These are phyloP conservation scores for Bondarzewia mesenterica DNA, from an alignment of 1,284 basidiomycete genomes.

Conservation along the genomic window DNA sequence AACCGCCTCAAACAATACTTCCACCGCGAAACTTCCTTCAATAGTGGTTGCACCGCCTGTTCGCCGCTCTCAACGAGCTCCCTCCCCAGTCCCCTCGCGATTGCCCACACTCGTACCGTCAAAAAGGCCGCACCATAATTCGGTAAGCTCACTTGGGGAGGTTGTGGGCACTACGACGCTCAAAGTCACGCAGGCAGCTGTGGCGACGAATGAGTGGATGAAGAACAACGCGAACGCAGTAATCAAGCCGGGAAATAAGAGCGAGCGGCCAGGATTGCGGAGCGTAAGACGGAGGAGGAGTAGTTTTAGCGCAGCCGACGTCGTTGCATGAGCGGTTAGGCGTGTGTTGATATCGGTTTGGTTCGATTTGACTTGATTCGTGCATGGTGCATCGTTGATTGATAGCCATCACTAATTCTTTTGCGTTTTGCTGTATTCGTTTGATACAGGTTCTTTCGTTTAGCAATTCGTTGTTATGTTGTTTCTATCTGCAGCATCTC, in stretches of 20 bases:
- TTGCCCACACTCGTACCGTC: slow-evolving; percentile 57
- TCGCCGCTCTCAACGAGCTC: slow-evolving; percentile 30
- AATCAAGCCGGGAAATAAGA: slow-evolving; percentile 58
- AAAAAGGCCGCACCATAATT: slow-evolving; percentile 42
- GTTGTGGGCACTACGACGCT: slow-evolving; percentile 31
- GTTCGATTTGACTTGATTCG: too few species aligned
- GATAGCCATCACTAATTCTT: slow-evolving; percentile 1
- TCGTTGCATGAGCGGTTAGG: slow-evolving; percentile 63
- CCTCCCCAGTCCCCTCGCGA: slow-evolving; percentile 62
- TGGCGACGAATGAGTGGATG: slow-evolving; percentile 59
- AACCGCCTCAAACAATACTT: slow-evolving; percentile 8
- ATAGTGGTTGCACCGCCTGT: slow-evolving; percentile 6
- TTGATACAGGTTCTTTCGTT: slow-evolving; percentile 1
- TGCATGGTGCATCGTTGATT: neutral
- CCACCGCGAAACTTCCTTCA: neutral
- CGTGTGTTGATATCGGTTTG: too few species aligned
- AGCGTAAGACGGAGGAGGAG: slow-evolving; percentile 66
- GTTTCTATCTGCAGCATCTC: slow-evolving; percentile 1
- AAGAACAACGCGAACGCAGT: slow-evolving; percentile 59
- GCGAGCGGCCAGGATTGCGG: slow-evolving; percentile 60
- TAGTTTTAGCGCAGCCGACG: slow-evolving; percentile 76
- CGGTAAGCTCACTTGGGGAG: slow-evolving; percentile 42
- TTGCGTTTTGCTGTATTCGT: slow-evolving; percentile 7
- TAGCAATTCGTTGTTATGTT: slow-evolving; percentile 2
- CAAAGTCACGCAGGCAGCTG: slow-evolving; percentile 25